Base-by-base conservation (phyloP, 495 filamentous ascomycete species). In the Xylaria nigripes region DNA sequence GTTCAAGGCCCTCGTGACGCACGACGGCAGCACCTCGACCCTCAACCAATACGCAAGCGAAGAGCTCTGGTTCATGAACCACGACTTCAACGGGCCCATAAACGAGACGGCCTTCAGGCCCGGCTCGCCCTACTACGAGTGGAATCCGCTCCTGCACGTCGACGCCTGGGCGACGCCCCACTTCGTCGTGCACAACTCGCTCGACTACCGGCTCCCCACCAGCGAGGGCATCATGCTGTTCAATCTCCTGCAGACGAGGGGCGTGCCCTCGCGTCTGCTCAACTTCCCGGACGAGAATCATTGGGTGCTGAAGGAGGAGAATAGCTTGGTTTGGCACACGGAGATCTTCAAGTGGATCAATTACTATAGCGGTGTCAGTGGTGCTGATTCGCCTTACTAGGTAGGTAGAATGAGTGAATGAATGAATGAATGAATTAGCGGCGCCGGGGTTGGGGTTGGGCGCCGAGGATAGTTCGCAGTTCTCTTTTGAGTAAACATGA, bases 281-380 rank as follows among this genome's bases (percentile, higher is more conserved):
- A 81, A 72, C 59, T 81, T 82, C 66, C 78, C 77, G 0, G 76
- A 80, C 56, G 79, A 83, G 64, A 74, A 76, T 51, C 79, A 82
- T 48, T 91, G 83, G 83, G 86, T 91, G 13, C 56, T 89, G 45
- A 84, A 87, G 53, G 82, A 77, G 15, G 86, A 91, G 65, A 91
- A 90, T 62, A 78, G 75, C 18, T 61, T 89, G 38, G 66, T 87
- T 45, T 90, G 86, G 86, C 85, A 90, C 65, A 79, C 75, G 10
- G 81, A 82, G 12, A 84, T 90, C 21, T 62, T 89, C 50, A 83
- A 87, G 60, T 90, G 79, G 78, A 87, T 89, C 54, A 89, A 89
- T 68, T 80, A 81, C 60, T 77, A 81, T 61, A 78, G 77, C 13
- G 85, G 81, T 34, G 56, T 77, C 21, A 63, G 62, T 51, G 56